Conservation (phyloP, 2,329 filamentous ascomycete genomes). For the Parasarocladium wereldwijsianum region DNA sequence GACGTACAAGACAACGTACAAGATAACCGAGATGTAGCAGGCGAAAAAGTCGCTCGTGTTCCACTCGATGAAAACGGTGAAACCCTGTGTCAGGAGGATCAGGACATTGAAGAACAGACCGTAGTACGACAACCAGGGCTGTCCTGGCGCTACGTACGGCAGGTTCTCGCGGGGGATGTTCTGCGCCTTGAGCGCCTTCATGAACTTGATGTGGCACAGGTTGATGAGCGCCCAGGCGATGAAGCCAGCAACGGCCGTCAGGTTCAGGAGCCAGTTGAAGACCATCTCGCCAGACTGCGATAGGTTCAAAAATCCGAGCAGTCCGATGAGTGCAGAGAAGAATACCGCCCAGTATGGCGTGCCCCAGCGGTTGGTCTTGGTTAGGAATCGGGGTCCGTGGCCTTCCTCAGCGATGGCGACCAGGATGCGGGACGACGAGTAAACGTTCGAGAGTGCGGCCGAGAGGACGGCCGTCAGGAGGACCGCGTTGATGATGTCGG, state of each 20-base stretch:
- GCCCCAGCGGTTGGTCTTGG: slow-evolving; percentile 42
- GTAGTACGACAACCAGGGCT: slow-evolving; percentile 51
- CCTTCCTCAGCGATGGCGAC: slow-evolving; percentile 50
- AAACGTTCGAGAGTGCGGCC: slow-evolving; percentile 65
- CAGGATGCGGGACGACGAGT: slow-evolving; percentile 55
- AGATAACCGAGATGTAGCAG: slow-evolving; percentile 47
- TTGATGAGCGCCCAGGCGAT: slow-evolving; percentile 57
- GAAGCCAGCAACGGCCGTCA: slow-evolving; percentile 53
- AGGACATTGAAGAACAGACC: slow-evolving; percentile 50
- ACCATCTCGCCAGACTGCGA: slow-evolving; percentile 41
- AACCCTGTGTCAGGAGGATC: slow-evolving; percentile 54
- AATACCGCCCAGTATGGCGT: slow-evolving; percentile 49
- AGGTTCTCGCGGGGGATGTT: slow-evolving; percentile 41
- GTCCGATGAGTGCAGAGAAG: slow-evolving; percentile 37
- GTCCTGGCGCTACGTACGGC: slow-evolving; percentile 45
- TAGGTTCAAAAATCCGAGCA: slow-evolving; percentile 55
- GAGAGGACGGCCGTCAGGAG: slow-evolving; percentile 66
- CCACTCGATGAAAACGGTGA: slow-evolving; percentile 53
- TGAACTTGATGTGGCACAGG: slow-evolving; percentile 50
- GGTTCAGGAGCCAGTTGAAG: slow-evolving; percentile 61
- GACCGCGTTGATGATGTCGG: slow-evolving; percentile 62
- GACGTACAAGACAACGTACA: slow-evolving; percentile 44
- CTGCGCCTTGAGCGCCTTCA: slow-evolving; percentile 40
- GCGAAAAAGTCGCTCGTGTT: slow-evolving; percentile 45
- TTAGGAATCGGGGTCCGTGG: slow-evolving; percentile 46